Conservation (phyloP, 1,284 basidiomycete species). For the Earliella scabrosa region DNA sequence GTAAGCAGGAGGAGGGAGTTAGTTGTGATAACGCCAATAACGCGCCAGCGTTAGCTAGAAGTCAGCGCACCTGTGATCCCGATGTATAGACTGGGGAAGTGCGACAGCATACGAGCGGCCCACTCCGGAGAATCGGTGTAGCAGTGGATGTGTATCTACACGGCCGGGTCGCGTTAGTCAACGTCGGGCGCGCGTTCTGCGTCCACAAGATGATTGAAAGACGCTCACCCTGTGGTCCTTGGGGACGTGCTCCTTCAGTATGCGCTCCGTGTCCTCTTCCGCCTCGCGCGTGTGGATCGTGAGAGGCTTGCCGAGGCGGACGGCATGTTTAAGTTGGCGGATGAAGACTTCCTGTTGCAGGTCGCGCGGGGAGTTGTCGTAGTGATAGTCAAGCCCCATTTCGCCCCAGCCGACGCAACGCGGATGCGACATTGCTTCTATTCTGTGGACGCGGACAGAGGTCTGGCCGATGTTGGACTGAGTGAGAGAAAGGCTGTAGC, state of each 20-base stretch:
- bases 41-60: too few relatives aligned
- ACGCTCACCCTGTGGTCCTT: slow-evolving; percentile 59
- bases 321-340: slow-evolving; percentile 69
- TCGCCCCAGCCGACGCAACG: slow-evolving; percentile 86
- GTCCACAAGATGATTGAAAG: too few relatives aligned
- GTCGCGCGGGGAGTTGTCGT: slow-evolving; percentile 73
- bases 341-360: slow-evolving; percentile 67
- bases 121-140: slow-evolving; percentile 81
- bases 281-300: slow-evolving; percentile 85
- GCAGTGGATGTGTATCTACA: slow-evolving; percentile 80
- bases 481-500: slow-evolving; percentile 30
- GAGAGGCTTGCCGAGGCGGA: slow-evolving; percentile 69
- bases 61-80: slow-evolving; percentile 69
- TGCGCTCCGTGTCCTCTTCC: slow-evolving; percentile 77
- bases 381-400: slow-evolving; percentile 85
- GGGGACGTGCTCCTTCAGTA: slow-evolving; percentile 75
- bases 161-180: background rate
- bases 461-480: background rate
- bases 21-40: too few relatives aligned
- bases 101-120: slow-evolving; percentile 66
- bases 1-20: too few relatives aligned
- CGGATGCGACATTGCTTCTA: slow-evolving; percentile 77
- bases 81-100: slow-evolving; percentile 81
- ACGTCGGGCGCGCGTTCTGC: background rate
- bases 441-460: slow-evolving; percentile 39